Conservation (phyloP, 805 yeast genomes). For the Ogataea paradorogensis region DNA sequence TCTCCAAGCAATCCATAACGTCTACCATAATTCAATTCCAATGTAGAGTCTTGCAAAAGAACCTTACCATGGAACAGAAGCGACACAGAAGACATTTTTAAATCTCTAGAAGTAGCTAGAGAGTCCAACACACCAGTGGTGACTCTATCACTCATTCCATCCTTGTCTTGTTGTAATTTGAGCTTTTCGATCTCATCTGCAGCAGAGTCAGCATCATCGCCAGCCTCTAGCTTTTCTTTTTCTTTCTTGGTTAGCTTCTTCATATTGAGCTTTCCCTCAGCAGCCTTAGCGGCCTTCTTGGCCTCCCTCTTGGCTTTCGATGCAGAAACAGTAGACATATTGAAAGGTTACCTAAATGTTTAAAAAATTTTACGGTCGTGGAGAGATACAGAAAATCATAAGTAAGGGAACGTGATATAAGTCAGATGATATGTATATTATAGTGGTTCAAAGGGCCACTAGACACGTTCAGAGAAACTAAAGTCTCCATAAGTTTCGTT, state of each 20-base stretch:
- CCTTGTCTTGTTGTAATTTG: constrained; percentile 89
- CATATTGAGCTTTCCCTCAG: constrained; percentile 65
- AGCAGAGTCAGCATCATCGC: constrained; percentile 57
- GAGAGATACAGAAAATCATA: neutral
- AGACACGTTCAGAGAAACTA: constrained; percentile 18
- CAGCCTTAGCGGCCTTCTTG: constrained; percentile 89
- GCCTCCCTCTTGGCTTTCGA: constrained; percentile 99
- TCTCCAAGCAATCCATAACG: constrained; percentile 97
- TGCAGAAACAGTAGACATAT: constrained; percentile 62
- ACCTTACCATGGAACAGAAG: constrained; percentile 97
- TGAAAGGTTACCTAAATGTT: constrained; percentile 7
- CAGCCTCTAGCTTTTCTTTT: constrained; percentile 36
- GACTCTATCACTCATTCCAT: constrained; percentile 95
- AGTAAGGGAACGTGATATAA: neutral
- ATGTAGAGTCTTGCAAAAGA: constrained; percentile 82
- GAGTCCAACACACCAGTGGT: constrained; percentile 96
- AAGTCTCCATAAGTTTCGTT: constrained; percentile 25
- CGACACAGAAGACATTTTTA: constrained; percentile 86
- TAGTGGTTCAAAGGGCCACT: neutral
- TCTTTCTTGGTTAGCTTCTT: constrained; percentile 64
- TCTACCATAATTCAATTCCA: constrained; percentile 96
- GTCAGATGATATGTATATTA: neutral
- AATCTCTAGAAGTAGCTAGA: constrained; percentile 86
- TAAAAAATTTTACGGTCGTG: constrained; percentile 23
- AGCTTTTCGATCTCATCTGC: constrained; percentile 78